Conservation (phyloP, 2,329 filamentous ascomycete genomes). For the Exophiala xenobiotica region DNA sequence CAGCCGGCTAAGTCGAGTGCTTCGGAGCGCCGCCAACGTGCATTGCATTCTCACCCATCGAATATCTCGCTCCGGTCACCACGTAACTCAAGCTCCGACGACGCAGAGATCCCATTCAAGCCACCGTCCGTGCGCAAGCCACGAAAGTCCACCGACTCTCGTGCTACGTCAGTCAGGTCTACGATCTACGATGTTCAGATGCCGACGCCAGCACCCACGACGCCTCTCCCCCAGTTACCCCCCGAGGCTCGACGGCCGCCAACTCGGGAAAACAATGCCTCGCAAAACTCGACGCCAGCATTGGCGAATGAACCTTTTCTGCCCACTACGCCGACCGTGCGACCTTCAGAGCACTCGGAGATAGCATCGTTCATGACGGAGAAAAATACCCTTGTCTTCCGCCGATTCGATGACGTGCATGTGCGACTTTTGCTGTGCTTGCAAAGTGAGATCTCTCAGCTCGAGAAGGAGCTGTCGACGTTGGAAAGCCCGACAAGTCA, state of each 20-base stretch:
- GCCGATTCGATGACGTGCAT: conserved; percentile 37
- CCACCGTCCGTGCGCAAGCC: conserved; percentile 20
- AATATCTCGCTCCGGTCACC: conserved; percentile 21
- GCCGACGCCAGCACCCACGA: conserved; percentile 26
- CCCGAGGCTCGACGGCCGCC: conserved; percentile 20
- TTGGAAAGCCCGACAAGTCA: conserved; percentile 29
- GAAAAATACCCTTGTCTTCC: conserved; percentile 33
- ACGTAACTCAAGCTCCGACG: conserved; percentile 23
- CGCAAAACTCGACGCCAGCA: conserved; percentile 4
- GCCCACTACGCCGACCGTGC: background rate
- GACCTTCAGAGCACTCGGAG: conserved; percentile 19
- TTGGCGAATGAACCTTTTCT: conserved; percentile 15
- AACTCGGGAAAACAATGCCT: conserved; percentile 10
- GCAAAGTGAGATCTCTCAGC: conserved; percentile 36
- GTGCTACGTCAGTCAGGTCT: conserved; percentile 19
- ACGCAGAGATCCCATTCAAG: conserved; percentile 16
- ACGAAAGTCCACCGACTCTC: conserved; percentile 26
- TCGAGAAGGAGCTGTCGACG: conserved; percentile 35
- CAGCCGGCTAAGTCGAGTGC: conserved; percentile 24
- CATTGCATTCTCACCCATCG: conserved; percentile 29
- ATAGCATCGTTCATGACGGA: conserved; percentile 30
- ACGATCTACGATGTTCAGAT: conserved; percentile 23
- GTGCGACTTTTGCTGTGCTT: conserved; percentile 34
- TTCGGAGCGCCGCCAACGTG: conserved; percentile 27
- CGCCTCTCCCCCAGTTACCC: conserved; percentile 25